Evolutionary conservation across 2,329 filamentous ascomycete species (phyloP).

Genomic region (Colletotrichum liaoningense): DNA sequence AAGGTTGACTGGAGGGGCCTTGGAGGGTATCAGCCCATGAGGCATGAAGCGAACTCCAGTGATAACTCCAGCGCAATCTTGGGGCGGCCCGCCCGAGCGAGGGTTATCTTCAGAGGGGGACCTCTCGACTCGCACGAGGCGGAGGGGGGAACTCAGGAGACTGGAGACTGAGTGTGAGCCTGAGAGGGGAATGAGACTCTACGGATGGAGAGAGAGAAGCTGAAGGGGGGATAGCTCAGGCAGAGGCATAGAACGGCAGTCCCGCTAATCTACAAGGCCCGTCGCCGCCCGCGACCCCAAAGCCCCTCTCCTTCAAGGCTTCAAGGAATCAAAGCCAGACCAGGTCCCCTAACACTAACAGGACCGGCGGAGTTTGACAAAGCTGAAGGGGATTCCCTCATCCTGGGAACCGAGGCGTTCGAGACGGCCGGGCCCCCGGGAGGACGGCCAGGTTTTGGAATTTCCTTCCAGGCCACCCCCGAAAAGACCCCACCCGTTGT

Average conservation of each 20-base stretch:
- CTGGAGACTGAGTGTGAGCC: background rate
- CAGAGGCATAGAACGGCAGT: constrained; percentile 2
- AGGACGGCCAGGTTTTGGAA: background rate
- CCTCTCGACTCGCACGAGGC: background rate
- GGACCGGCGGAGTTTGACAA: background rate
- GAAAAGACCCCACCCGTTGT: background rate
- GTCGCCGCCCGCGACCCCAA: constrained; percentile 29
- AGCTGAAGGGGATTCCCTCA: background rate
- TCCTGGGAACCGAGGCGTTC: background rate
- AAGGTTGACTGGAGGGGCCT: background rate
- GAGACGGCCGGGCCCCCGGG: background rate
- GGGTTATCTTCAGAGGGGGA: background rate
- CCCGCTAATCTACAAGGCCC: constrained; percentile 36
- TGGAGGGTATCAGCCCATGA: constrained; percentile 20
- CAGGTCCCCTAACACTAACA: background rate
- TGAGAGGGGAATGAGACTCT: background rate
- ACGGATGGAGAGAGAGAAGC: background rate
- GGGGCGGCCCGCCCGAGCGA: constrained; percentile 32
- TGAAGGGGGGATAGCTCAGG: background rate
- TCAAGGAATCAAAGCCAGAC: background rate
- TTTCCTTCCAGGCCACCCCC: background rate
- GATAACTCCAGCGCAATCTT: constrained; percentile 30
- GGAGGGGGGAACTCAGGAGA: background rate
- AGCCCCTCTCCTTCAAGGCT: background rate
- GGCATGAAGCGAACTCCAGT: constrained; percentile 27